Conservation (phyloP, 306 rosid genomes). For the Sechiopsis laciniata region DNA sequence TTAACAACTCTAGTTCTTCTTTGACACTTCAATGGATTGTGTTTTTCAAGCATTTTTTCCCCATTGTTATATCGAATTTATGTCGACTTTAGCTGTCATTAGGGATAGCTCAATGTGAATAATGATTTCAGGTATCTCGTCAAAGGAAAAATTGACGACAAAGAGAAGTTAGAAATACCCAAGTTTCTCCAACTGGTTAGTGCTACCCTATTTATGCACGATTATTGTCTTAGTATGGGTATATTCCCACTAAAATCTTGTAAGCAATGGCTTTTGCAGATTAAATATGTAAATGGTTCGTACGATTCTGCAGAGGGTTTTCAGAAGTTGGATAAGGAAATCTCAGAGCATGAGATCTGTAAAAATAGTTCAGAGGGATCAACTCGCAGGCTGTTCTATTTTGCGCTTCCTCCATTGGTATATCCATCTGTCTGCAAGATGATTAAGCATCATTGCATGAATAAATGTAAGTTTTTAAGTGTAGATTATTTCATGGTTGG, state of each 20-base stretch:
- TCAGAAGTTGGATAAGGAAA: slow-evolving; percentile 68
- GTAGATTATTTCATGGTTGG: slow-evolving; percentile 14
- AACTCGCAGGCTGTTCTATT: slow-evolving; percentile 84
- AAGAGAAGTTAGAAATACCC: slow-evolving; percentile 37
- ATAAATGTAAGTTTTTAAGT: slow-evolving; percentile 54
- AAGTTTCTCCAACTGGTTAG: slow-evolving; percentile 85
- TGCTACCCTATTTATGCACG: slow-evolving; percentile 11
- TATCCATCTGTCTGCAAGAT: slow-evolving; percentile 93
- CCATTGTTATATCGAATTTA: background rate
- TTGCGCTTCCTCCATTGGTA: slow-evolving; percentile 98
- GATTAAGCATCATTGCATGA: slow-evolving; percentile 75
- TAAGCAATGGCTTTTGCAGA: slow-evolving; percentile 37
- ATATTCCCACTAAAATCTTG: slow-evolving; percentile 8
- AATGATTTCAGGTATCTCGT: slow-evolving; percentile 67
- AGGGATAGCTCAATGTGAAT: slow-evolving; percentile 27
- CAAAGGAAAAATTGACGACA: slow-evolving; percentile 41
- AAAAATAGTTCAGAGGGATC: slow-evolving; percentile 54
- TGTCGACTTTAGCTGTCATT: background rate
- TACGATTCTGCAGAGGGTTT: slow-evolving; percentile 80
- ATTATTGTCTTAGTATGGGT: slow-evolving; percentile 17
- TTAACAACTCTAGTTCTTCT: background rate
- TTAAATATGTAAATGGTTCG: slow-evolving; percentile 81
- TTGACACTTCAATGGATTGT: background rate
- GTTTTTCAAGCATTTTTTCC: background rate
- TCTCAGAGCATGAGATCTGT: slow-evolving; percentile 54